phyloP scores from a whole-genome alignment of 2,329 filamentous ascomycete species.

The Clonostachys chloroleuca region DNA sequence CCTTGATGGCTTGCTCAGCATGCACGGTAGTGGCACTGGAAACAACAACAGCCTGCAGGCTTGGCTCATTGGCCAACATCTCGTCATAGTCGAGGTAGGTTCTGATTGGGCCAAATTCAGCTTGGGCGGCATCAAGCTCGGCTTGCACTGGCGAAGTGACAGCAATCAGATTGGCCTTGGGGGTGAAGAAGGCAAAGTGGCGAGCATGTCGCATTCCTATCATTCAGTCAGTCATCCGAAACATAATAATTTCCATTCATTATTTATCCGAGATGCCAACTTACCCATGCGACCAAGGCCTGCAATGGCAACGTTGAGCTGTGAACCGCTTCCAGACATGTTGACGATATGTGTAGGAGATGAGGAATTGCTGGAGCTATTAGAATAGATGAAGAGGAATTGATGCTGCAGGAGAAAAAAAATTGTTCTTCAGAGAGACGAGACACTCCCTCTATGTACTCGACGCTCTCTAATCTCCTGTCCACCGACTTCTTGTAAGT shows the following conservation, averaged over 20 bases:
- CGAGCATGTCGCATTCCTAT: slow-evolving; percentile 35
- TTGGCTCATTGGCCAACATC: slow-evolving; percentile 35
- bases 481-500: too few relatives aligned
- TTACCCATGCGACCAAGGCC: slow-evolving; percentile 48
- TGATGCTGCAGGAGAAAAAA: too few relatives aligned
- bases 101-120: slow-evolving; percentile 33
- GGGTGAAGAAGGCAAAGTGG: slow-evolving; percentile 37
- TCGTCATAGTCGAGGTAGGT: slow-evolving; percentile 39
- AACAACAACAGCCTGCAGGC: slow-evolving; percentile 34
- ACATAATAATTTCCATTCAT: background rate
- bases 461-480: too few relatives aligned
- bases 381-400: too few relatives aligned
- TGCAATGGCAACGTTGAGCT: slow-evolving; percentile 37
- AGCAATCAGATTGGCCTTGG: slow-evolving; percentile 42
- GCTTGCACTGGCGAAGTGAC: slow-evolving; percentile 38
- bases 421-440: too few relatives aligned
- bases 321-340: slow-evolving; percentile 5
- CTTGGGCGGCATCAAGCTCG: slow-evolving; percentile 37
- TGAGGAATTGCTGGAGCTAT: background rate
- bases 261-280: background rate
- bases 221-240: background rate
- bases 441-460: too few relatives aligned
- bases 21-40: slow-evolving; percentile 45
- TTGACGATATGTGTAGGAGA: background rate
- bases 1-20: slow-evolving; percentile 51